Evolutionary conservation across 805 yeast genomes (phyloP).

Genomic region (Starmerella davenportii): DNA sequence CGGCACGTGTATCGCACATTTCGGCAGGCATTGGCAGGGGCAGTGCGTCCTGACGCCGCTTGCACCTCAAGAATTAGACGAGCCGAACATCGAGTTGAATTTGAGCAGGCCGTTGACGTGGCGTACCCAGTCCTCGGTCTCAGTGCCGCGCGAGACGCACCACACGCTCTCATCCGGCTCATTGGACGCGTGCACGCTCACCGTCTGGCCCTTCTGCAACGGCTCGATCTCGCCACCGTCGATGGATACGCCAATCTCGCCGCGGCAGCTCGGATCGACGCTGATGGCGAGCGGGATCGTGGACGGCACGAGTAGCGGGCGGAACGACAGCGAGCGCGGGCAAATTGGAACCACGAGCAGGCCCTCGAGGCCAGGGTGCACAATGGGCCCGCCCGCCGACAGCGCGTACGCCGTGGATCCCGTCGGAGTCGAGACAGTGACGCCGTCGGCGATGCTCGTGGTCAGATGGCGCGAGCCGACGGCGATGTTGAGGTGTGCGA

Average conservation of each 20-base stretch:
- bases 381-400: slow-evolving; percentile 81
- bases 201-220: slow-evolving; percentile 46
- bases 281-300: slow-evolving; percentile 41
- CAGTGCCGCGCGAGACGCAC: slow-evolving; percentile 51
- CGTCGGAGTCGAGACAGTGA: slow-evolving; percentile 73
- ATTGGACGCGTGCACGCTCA: slow-evolving; percentile 18
- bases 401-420: slow-evolving; percentile 90
- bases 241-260: slow-evolving; percentile 40
- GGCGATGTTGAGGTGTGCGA: slow-evolving; percentile 65
- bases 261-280: slow-evolving; percentile 22
- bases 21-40: too few species aligned
- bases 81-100: slow-evolving; percentile 64
- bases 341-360: slow-evolving; percentile 77
- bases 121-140: slow-evolving; percentile 78
- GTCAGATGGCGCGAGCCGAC: slow-evolving; percentile 75
- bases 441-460: slow-evolving; percentile 83
- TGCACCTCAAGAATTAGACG: too few species aligned
- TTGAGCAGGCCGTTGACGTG: slow-evolving; percentile 80
- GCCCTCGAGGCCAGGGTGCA: slow-evolving; percentile 73
- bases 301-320: slow-evolving; percentile 72
- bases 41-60: too few species aligned
- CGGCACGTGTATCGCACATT: too few species aligned
- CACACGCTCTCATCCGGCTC: slow-evolving; percentile 40
- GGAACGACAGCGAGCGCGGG: slow-evolving; percentile 74
- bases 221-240: slow-evolving; percentile 70